phyloP scores from a whole-genome alignment of 495 filamentous ascomycete species.

The Penicillium flavigenum region DNA sequence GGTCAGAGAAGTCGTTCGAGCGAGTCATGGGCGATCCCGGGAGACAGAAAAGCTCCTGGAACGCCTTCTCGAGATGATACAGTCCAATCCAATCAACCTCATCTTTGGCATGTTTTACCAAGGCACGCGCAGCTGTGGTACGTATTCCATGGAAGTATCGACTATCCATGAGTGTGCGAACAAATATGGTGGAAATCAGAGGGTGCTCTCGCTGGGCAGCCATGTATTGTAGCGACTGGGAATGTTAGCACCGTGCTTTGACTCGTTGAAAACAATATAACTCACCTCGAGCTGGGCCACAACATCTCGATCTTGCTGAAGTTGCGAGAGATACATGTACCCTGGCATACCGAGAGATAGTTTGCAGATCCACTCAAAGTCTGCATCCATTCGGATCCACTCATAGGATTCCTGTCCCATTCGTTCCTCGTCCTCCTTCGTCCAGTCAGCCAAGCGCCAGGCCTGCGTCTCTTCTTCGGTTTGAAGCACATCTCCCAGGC shows the following conservation, averaged over 20 bases:
- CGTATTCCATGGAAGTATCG: constrained; percentile 94
- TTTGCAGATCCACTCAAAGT: constrained; percentile 96
- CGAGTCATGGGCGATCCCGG: constrained; percentile 67
- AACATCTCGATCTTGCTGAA: constrained; percentile 96
- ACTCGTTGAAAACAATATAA: background rate
- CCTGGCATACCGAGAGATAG: constrained; percentile 75
- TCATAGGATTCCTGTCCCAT: constrained; percentile 98
- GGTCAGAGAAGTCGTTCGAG: constrained; percentile 87
- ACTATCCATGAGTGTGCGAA: constrained; percentile 83
- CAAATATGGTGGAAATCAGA: constrained; percentile 79
- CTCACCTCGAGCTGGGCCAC: constrained; percentile 83
- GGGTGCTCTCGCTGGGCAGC: constrained; percentile 59
- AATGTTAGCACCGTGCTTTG: background rate
- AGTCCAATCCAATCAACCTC: constrained; percentile 75
- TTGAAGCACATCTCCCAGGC: constrained; percentile 86
- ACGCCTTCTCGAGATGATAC: constrained; percentile 79
- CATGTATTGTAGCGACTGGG: constrained; percentile 61
- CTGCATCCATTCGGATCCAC: constrained; percentile 97
- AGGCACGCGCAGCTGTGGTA: constrained; percentile 69
- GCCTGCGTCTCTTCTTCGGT: constrained; percentile 74
- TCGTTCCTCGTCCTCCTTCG: constrained; percentile 73
- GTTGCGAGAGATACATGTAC: constrained; percentile 96
- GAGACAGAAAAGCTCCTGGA: constrained; percentile 85
- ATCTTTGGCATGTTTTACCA: constrained; percentile 70
- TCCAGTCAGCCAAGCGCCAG: constrained; percentile 88